Conservation (phyloP, 805 yeast genomes). For the Wickerhamiella brachini region DNA sequence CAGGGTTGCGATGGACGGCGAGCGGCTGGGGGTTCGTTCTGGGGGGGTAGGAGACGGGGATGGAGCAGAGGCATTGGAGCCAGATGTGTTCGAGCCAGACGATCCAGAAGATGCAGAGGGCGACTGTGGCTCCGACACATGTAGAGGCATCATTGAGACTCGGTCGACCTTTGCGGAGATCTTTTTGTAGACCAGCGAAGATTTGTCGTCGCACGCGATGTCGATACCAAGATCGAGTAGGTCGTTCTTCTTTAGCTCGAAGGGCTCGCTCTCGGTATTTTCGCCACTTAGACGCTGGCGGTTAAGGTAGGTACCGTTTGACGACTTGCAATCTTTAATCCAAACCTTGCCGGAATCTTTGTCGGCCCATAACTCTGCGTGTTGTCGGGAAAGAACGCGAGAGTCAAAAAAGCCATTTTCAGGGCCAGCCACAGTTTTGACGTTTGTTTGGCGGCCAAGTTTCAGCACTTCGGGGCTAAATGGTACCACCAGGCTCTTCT, state of each 20-base stretch:
- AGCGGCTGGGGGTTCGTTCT: neutral
- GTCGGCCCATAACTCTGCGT: conserved; percentile 79
- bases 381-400: conserved; percentile 81
- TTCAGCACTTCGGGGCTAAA: conserved; percentile 68
- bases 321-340: conserved; percentile 75
- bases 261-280: conserved; percentile 35
- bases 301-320: conserved; percentile 91
- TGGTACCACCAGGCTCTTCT: conserved; percentile 70
- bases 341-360: conserved; percentile 47
- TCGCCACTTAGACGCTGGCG: conserved; percentile 52
- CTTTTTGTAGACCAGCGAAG: conserved; percentile 61
- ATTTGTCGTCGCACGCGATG: conserved; percentile 34
- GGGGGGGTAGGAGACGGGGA: neutral
- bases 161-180: conserved; percentile 75
- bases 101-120: neutral
- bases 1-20: neutral
- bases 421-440: conserved; percentile 39
- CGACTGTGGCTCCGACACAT: conserved; percentile 5
- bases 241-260: conserved; percentile 65
- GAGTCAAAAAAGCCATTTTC: conserved; percentile 92
- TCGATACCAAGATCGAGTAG: conserved; percentile 90
- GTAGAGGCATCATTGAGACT: conserved; percentile 42
- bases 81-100: neutral
- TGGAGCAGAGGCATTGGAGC: too few species aligned
- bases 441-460: conserved; percentile 69